These are phyloP conservation scores for Cordyceps tenuipes DNA, from an alignment of 2,329 filamentous ascomycete species.

Conservation along the genomic window DNA sequence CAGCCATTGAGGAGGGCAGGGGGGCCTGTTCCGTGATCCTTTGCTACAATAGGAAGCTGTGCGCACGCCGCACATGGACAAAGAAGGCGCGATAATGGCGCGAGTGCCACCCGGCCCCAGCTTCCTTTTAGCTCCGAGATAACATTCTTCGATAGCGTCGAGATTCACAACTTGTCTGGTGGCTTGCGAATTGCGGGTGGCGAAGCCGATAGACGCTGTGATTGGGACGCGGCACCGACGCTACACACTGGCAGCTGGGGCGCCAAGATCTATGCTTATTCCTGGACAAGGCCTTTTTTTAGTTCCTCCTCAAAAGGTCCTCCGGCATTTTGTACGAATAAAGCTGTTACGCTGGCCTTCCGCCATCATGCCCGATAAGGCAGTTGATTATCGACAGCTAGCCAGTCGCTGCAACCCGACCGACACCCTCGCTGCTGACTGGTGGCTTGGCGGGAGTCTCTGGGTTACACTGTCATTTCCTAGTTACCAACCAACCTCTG, in stretches of 20 bases:
- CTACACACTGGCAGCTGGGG: neutral
- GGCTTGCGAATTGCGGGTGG: neutral
- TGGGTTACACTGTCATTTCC: neutral
- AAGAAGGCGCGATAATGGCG: neutral
- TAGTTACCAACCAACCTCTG: neutral
- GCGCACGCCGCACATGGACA: neutral
- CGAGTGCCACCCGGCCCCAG: neutral
- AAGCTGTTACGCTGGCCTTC: neutral
- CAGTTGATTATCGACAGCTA: neutral
- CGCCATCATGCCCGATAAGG: neutral
- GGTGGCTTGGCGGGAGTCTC: neutral
- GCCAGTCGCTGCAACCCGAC: constrained; percentile 1
- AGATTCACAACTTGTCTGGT: neutral
- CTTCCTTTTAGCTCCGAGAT: neutral
- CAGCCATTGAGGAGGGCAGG: neutral
- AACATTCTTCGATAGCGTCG: neutral
- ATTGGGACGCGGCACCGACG: neutral
- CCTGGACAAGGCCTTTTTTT: neutral
- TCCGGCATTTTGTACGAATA: neutral
- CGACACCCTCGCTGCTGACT: neutral
- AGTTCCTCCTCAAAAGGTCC: neutral
- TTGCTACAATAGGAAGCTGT: constrained; percentile 3
- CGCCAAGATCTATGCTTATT: constrained; percentile 11
- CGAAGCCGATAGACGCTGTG: neutral
- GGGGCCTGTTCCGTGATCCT: neutral